Percentiles rank a stretch among this genome's conserved stretches.
phyloP scores from a whole-genome alignment of 306 rosid genomes.

The Neltuma alba region DNA sequence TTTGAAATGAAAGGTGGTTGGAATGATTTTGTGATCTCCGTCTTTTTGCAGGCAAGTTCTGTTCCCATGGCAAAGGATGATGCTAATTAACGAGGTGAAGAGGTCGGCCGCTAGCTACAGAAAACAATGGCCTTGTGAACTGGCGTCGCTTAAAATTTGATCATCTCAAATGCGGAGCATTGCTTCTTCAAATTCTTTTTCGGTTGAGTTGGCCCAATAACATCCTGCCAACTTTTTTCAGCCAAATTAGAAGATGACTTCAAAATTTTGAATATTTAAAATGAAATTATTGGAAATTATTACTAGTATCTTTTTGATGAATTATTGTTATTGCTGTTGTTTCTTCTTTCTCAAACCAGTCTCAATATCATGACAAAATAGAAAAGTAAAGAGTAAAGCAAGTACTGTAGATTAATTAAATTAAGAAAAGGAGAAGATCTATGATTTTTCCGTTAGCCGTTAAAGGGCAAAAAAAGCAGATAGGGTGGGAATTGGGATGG shows the following conservation, averaged over 20 bases:
- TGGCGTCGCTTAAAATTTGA: neutral
- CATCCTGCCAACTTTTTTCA: too few relatives aligned
- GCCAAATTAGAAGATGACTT: too few relatives aligned
- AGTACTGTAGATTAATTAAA: too few relatives aligned
- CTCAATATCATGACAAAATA: too few relatives aligned
- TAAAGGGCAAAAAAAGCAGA: neutral
- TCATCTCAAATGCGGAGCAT: neutral
- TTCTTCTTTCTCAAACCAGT: too few relatives aligned
- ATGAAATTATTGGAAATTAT: too few relatives aligned
- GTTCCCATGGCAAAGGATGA: conserved; percentile 54
- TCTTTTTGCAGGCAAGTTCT: conserved; percentile 48
- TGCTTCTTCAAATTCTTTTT: too few relatives aligned
- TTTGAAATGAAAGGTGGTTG: neutral
- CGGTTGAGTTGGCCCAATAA: too few relatives aligned
- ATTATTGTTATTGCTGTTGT: too few relatives aligned
- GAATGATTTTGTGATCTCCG: neutral
- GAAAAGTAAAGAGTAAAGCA: neutral
- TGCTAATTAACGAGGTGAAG: conserved; percentile 1
- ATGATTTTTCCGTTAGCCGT: neutral
- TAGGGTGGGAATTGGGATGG: neutral
- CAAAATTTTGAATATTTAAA: too few relatives aligned
- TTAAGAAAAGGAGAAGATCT: too few relatives aligned
- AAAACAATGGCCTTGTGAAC: neutral
- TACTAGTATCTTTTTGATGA: too few relatives aligned
- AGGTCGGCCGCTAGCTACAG: neutral